These are phyloP conservation scores for Nitzschia sp. DNA, from an alignment of 108 stramenopile genomes.

Conservation along the genomic window DNA sequence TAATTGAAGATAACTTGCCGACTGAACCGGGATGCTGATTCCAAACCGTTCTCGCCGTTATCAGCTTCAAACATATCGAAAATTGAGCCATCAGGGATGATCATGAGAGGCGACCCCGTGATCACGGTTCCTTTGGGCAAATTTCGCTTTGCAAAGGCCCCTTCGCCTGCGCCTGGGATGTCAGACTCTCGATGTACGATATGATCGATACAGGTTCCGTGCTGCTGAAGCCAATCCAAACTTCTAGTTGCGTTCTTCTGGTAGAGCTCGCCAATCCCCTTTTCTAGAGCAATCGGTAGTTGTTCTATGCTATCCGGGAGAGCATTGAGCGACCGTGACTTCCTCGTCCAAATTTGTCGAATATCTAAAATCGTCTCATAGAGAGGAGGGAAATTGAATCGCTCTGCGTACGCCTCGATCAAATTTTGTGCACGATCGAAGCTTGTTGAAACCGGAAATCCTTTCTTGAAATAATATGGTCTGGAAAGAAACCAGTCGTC, in stretches of 20 bases:
- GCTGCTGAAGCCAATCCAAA: constrained; percentile 37
- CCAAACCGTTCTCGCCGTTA: background rate
- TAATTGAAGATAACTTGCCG: constrained; percentile 71
- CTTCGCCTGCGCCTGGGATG: constrained; percentile 55
- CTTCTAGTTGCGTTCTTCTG: constrained; percentile 29
- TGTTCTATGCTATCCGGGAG: background rate
- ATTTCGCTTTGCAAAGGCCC: constrained; percentile 66
- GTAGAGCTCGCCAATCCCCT: background rate
- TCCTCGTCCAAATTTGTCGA: background rate
- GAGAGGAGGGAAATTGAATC: constrained; percentile 1
- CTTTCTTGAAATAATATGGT: background rate
- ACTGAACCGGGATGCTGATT: constrained; percentile 21
- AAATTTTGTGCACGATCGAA: background rate
- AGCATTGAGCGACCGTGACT: background rate
- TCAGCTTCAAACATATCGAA: constrained; percentile 13
- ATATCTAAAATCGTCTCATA: constrained; percentile 7
- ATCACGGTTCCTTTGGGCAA: constrained; percentile 39
- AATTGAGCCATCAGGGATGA: constrained; percentile 24
- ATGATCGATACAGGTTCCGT: constrained; percentile 37
- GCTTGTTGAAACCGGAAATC: background rate
- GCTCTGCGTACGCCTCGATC: background rate
- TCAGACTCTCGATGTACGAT: constrained; percentile 43
- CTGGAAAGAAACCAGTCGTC: constrained; percentile 51
- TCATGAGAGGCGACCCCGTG: constrained; percentile 52
- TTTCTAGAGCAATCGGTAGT: background rate